Conservation (phyloP, 306 rosid species). For the Datisca glomerata region DNA sequence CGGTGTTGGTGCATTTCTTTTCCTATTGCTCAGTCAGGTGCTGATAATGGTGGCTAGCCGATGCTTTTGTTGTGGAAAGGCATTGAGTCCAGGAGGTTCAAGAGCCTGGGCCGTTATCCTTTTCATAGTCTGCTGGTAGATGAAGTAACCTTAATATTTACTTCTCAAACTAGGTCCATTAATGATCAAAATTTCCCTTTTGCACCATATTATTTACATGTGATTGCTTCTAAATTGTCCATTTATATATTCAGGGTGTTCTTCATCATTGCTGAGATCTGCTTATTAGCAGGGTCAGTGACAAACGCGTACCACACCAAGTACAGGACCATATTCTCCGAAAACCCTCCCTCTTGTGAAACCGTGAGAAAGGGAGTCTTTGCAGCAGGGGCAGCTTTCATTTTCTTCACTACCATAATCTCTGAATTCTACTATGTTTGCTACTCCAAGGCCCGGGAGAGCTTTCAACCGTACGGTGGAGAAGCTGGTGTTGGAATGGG, state of each 20-base stretch:
- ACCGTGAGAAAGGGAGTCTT: constrained; percentile 85
- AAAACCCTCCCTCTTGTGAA: constrained; percentile 41
- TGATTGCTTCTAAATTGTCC: neutral
- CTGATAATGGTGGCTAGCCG: constrained; percentile 82
- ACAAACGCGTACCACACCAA: constrained; percentile 88
- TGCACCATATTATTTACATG: neutral
- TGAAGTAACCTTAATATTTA: too few relatives aligned
- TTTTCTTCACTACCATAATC: constrained; percentile 51
- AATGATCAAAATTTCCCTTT: too few relatives aligned
- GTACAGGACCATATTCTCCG: constrained; percentile 36
- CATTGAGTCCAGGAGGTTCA: constrained; percentile 80
- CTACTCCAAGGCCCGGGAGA: constrained; percentile 77
- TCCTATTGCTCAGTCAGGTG: constrained; percentile 64
- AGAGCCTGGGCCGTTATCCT: constrained; percentile 81
- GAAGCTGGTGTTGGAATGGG: constrained; percentile 83
- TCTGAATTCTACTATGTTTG: constrained; percentile 64
- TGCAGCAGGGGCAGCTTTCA: constrained; percentile 82
- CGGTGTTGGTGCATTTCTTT: constrained; percentile 92
- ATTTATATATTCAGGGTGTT: constrained; percentile 43
- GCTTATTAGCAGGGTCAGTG: constrained; percentile 89
- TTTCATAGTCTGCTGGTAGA: constrained; percentile 90
- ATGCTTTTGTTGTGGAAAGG: constrained; percentile 93
- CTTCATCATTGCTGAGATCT: constrained; percentile 81
- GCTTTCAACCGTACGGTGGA: constrained; percentile 53
- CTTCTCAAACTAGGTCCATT: too few relatives aligned